Evolutionary conservation across 2,329 filamentous ascomycete species (phyloP).

Genomic region (Dactylellina drechsleri): DNA sequence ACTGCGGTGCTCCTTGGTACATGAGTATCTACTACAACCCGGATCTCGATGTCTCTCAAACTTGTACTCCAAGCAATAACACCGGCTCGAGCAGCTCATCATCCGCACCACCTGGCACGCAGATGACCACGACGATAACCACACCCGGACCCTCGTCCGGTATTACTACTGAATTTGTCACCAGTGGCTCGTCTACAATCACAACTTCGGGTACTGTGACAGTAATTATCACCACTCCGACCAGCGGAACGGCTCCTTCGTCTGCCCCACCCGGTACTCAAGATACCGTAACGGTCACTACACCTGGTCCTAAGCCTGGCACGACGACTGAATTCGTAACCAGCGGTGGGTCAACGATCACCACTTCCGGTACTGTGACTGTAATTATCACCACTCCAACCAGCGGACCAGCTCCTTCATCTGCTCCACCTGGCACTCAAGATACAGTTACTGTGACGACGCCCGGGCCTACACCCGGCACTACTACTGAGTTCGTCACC

Average conservation of each 20-base stretch:
- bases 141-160: neutral
- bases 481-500: neutral
- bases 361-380: neutral
- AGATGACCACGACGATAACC: neutral
- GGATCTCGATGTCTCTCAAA: neutral
- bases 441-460: neutral
- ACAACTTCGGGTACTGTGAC: neutral
- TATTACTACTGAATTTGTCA: neutral
- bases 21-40: constrained; percentile 16
- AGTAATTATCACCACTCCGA: constrained; percentile 4
- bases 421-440: neutral
- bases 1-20: constrained; percentile 20
- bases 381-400: neutral
- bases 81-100: neutral
- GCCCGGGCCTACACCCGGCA: neutral
- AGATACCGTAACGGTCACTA: neutral
- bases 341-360: neutral
- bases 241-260: neutral
- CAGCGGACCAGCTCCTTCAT: neutral
- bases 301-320: neutral
- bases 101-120: neutral
- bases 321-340: neutral
- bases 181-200: neutral
- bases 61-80: neutral
- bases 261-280: neutral